These are phyloP conservation scores for Xanthoparmelia taractica DNA, from an alignment of 495 filamentous ascomycete species.

Conservation along the genomic window DNA sequence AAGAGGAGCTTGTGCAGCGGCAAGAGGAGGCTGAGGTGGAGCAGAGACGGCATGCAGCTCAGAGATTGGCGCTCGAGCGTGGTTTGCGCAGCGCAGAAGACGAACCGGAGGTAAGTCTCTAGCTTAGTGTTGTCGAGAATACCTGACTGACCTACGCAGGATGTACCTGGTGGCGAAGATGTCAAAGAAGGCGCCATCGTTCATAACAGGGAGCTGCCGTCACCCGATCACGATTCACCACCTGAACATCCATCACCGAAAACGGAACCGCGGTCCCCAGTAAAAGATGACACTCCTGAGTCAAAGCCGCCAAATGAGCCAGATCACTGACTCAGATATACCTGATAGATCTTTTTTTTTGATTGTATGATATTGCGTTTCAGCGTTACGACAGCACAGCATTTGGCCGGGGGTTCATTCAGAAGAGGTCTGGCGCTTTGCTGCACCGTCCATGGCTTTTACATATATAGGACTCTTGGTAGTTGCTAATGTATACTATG, in stretches of 20 bases:
- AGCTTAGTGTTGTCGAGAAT: neutral
- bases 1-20: conserved; percentile 60
- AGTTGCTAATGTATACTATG: neutral
- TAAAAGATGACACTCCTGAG: neutral
- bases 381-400: neutral
- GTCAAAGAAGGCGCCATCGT: conserved; percentile 13
- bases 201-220: conserved; percentile 4
- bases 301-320: conserved; percentile 3
- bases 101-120: conserved; percentile 5
- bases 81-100: conserved; percentile 46
- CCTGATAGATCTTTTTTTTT: neutral
- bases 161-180: conserved; percentile 2
- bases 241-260: neutral
- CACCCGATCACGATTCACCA: conserved; percentile 4
- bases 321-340: neutral
- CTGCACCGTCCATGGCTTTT: neutral
- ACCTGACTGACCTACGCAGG: neutral
- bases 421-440: neutral
- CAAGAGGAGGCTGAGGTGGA: conserved; percentile 67
- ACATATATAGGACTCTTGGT: neutral
- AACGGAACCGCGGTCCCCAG: neutral
- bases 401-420: neutral
- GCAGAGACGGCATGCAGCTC: conserved; percentile 63
- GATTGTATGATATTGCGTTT: conserved; percentile 2
- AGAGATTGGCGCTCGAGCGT: conserved; percentile 58